phyloP scores from a whole-genome alignment of 2,329 filamentous ascomycete species.

The Ophiocordyceps camponoti-floridani region DNA sequence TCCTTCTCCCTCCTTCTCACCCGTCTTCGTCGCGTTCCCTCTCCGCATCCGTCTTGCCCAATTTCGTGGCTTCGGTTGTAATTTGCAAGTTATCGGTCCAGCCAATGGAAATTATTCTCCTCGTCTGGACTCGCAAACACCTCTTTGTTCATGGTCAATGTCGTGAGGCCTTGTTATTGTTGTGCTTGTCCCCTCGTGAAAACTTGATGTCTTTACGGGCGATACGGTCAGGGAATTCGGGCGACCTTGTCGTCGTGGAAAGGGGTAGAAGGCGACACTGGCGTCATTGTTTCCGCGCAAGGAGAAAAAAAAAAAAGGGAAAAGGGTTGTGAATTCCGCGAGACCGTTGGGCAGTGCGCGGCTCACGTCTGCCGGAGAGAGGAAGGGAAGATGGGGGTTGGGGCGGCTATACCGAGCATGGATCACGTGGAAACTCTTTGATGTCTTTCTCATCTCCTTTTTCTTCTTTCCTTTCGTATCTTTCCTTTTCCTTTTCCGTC shows the following conservation, averaged over 20 bases:
- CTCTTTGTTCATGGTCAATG: slow-evolving; percentile 5
- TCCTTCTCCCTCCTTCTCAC: slow-evolving; percentile 15
- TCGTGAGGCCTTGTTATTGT: slow-evolving; percentile 9
- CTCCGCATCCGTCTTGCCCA: slow-evolving; percentile 19
- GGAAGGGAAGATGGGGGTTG: neutral
- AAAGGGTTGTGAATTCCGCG: neutral
- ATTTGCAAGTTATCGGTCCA: slow-evolving; percentile 35
- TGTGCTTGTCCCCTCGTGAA: neutral
- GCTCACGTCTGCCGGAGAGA: neutral
- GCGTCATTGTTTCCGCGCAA: neutral
- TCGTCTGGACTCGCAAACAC: slow-evolving; percentile 10
- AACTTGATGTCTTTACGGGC: slow-evolving; percentile 1
- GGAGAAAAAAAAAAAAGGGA: neutral
- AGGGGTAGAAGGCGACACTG: too few relatives aligned
- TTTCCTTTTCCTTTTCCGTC: slow-evolving; percentile 3
- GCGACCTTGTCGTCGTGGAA: neutral
- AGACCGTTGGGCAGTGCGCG: too few relatives aligned
- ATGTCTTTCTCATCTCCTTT: neutral
- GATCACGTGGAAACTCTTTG: neutral
- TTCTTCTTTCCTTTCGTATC: slow-evolving; percentile 1
- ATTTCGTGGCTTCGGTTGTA: slow-evolving; percentile 37
- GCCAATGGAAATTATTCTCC: slow-evolving; percentile 39
- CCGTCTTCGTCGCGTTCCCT: slow-evolving; percentile 9
- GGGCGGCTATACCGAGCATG: neutral
- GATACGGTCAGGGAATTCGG: neutral